These are phyloP conservation scores for Aureobasidium vineae DNA, from an alignment of 2,329 filamentous ascomycete genomes.

Conservation along the genomic window DNA sequence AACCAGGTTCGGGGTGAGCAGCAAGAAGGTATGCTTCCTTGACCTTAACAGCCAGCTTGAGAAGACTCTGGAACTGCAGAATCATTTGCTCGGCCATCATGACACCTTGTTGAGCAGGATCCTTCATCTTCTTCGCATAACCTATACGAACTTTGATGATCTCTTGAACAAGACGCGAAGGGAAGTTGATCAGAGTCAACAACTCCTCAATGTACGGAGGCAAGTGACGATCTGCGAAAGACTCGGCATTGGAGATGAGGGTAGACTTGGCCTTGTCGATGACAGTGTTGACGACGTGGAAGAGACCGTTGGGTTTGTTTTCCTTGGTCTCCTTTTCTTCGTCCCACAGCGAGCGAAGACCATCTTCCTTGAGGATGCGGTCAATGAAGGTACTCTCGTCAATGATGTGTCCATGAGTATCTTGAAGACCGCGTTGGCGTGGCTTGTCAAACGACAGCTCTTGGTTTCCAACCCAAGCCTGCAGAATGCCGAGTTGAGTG, in stretches of 20 bases:
- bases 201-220: conserved; percentile 97
- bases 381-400: conserved; percentile 95
- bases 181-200: conserved; percentile 94
- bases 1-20: conserved; percentile 82
- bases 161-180: conserved; percentile 90
- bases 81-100: conserved; percentile 99
- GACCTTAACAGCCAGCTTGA: conserved; percentile 88
- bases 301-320: conserved; percentile 61
- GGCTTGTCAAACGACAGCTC: conserved; percentile 86
- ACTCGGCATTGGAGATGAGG: conserved; percentile 78
- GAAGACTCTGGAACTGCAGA: conserved; percentile 86
- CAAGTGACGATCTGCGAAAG: conserved; percentile 83
- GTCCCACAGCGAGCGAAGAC: conserved; percentile 85
- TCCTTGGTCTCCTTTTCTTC: conserved; percentile 47
- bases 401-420: conserved; percentile 66
- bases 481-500: conserved; percentile 84
- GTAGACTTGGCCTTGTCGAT: conserved; percentile 93
- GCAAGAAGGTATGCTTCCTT: conserved; percentile 85
- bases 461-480: conserved; percentile 95
- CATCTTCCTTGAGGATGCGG: conserved; percentile 91
- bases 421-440: conserved; percentile 61
- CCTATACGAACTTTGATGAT: conserved; percentile 89
- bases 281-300: conserved; percentile 76
- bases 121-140: conserved; percentile 93
- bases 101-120: conserved; percentile 84